Conservation (phyloP, 768 basidiomycete species). For the Suillus subluteus region DNA sequence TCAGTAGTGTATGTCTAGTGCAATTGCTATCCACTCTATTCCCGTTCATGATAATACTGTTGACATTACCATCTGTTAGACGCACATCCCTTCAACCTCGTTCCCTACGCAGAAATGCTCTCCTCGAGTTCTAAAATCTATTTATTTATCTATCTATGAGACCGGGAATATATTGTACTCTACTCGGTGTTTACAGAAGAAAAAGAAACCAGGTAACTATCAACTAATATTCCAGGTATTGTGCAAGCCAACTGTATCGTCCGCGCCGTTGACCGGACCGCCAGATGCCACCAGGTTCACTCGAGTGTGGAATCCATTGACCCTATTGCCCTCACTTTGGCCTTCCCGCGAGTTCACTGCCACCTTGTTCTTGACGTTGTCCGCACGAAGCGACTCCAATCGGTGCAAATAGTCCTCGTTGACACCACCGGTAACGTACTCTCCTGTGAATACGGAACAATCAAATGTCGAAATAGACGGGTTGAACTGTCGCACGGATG, state of each 20-base stretch:
- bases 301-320: constrained; percentile 21
- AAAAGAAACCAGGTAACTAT: constrained; percentile 4
- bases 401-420: constrained; percentile 77
- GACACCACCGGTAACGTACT: constrained; percentile 95
- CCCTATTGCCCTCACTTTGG: constrained; percentile 37
- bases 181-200: neutral
- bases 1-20: neutral
- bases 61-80: neutral
- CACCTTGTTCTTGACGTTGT: constrained; percentile 71
- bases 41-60: neutral
- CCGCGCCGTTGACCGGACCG: constrained; percentile 60
- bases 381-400: constrained; percentile 78
- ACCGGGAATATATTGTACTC: neutral
- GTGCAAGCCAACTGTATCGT: constrained; percentile 80
- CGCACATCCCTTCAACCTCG: neutral
- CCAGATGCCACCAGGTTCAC: constrained; percentile 36
- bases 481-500: constrained; percentile 87
- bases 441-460: constrained; percentile 96
- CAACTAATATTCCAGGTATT: constrained; percentile 61
- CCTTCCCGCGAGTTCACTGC: constrained; percentile 19
- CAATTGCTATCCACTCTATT: neutral
- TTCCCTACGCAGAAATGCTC: neutral
- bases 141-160: neutral
- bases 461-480: constrained; percentile 78
- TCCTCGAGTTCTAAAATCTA: neutral